Evolutionary conservation across 352 stramenopile genomes (phyloP).

Genomic region (Phytophthora cryptogea): DNA sequence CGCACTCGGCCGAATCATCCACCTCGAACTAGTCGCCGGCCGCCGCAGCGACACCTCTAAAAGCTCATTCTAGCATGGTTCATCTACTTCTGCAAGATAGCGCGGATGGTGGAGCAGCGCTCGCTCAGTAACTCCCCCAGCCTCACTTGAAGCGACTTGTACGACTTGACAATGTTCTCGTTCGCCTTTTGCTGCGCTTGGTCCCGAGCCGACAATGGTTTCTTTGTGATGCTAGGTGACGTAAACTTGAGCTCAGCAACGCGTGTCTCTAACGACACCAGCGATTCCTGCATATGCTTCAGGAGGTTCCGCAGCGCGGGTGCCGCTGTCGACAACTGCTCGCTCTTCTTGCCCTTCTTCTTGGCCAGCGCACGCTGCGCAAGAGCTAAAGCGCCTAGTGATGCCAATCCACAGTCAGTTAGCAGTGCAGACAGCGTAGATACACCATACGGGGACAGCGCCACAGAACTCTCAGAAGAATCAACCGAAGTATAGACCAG

Average conservation of each 20-base stretch:
- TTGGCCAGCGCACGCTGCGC: conserved; percentile 48
- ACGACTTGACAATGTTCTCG: conserved; percentile 47
- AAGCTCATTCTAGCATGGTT: no score
- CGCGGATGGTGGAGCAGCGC: conserved; percentile 37
- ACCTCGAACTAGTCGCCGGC: no score
- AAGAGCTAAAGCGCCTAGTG: conserved; percentile 51
- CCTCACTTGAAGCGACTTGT: conserved; percentile 38
- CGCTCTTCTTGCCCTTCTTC: conserved; percentile 76
- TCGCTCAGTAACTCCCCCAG: conserved; percentile 43
- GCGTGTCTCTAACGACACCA: conserved; percentile 43
- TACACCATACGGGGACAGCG: conserved; percentile 57
- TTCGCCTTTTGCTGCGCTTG: conserved; percentile 34
- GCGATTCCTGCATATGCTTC: conserved; percentile 64
- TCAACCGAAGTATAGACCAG: conserved; percentile 20
- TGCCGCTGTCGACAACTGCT: conserved; percentile 31
- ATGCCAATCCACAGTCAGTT: conserved; percentile 62
- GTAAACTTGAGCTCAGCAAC: conserved; percentile 39
- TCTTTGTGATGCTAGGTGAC: neutral
- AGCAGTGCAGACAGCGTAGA: conserved; percentile 58
- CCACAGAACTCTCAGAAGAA: conserved; percentile 9
- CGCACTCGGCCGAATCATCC: no score
- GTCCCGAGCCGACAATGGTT: conserved; percentile 5
- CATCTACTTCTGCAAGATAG: conserved; percentile 46
- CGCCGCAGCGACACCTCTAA: no score
- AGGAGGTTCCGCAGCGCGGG: conserved; percentile 53